Evolutionary conservation across 176 grass and related monocot species (phyloP).

Genomic region (Typha latifolia): DNA sequence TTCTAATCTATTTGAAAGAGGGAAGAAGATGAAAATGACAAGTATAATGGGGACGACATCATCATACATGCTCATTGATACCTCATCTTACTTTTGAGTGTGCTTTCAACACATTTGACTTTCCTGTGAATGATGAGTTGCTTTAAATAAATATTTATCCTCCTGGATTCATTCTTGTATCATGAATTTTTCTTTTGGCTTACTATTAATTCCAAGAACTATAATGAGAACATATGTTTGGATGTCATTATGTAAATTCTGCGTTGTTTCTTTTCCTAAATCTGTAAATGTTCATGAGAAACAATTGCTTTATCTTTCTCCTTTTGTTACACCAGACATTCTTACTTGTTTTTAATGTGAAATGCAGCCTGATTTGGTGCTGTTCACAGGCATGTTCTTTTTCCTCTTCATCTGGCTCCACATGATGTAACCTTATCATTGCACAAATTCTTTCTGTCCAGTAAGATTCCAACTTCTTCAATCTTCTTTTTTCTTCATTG

Average conservation of each 20-base stretch:
- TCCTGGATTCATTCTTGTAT: no score
- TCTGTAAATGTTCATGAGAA: not conserved
- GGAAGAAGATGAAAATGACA: no score
- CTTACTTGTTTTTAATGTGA: conserved; percentile 31
- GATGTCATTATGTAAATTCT: not conserved
- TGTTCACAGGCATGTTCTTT: conserved; percentile 65
- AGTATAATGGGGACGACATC: no score
- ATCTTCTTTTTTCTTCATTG: conserved; percentile 10
- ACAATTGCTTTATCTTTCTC: conserved; percentile 13
- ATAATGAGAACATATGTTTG: no score
- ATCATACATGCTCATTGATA: no score
- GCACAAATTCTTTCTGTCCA: not conserved
- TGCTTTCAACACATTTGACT: no score
- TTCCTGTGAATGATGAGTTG: no score
- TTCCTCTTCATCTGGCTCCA: not conserved
- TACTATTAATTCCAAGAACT: no score
- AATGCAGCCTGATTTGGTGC: conserved; percentile 86
- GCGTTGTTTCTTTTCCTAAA: not conserved
- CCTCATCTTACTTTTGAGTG: no score
- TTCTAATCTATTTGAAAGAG: no score
- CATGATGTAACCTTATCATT: not conserved
- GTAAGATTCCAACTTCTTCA: conserved; percentile 6
- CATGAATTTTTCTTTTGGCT: no score
- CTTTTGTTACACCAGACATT: not conserved
- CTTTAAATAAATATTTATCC: no score